Evolutionary conservation across 176 grass and related monocot genomes (phyloP).

Genomic region (Cenchrus americanus): DNA sequence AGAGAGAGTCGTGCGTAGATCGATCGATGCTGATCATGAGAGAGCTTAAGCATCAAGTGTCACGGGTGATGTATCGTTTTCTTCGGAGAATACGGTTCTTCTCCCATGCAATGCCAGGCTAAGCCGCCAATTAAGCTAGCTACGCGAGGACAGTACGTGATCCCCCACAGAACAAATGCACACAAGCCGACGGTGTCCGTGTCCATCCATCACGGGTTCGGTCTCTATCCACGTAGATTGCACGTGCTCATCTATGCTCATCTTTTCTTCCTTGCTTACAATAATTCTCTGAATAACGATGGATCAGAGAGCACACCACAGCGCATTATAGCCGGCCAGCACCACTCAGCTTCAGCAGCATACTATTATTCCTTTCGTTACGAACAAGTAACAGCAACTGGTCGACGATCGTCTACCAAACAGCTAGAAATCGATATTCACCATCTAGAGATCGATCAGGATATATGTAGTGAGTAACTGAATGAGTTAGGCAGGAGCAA

Average conservation of each 20-base stretch:
- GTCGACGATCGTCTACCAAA: background rate
- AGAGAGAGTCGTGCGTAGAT: background rate
- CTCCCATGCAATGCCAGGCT: background rate
- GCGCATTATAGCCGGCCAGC: background rate
- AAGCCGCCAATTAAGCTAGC: background rate
- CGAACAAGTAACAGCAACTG: background rate
- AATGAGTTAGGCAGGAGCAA: constrained; percentile 3
- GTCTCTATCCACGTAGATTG: background rate
- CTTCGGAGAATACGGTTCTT: constrained; percentile 32
- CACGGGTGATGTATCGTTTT: constrained; percentile 39
- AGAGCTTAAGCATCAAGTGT: constrained; percentile 27
- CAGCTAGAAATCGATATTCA: no score
- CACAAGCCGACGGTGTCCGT: background rate
- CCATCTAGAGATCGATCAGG: background rate
- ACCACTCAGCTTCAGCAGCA: background rate
- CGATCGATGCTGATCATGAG: background rate
- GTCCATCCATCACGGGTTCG: background rate
- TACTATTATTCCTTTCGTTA: background rate
- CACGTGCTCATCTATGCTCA: background rate
- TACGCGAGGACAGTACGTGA: background rate
- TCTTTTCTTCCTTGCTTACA: no score
- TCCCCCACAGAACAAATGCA: constrained; percentile 24
- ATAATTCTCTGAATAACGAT: background rate
- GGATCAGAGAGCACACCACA: background rate
- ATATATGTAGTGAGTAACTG: background rate